Base-by-base conservation (phyloP, 2,329 filamentous ascomycete genomes). In the Botryosphaeria dothidea region DNA sequence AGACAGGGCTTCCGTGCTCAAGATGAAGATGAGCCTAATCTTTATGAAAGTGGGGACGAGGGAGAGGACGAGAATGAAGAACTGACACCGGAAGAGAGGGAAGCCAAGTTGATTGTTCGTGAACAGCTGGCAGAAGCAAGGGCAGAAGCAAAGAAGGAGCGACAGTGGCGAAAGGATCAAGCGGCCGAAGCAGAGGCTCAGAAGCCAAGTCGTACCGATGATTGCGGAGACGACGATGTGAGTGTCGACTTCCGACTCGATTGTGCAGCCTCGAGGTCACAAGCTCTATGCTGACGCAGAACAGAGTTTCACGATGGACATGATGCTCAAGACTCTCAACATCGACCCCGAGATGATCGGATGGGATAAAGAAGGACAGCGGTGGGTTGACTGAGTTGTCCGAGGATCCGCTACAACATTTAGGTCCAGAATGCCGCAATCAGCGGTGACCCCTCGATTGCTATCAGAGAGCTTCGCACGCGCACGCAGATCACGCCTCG, bases 301-400 rank as follows among this genome's bases (percentile, higher is more conserved):
- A 41, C 45, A 88, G 86, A 84, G 83, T 13, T 90, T 90, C 70
- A 90, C 87, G 13, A 89, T 91, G 84, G 86, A 85, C 54, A 86
- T 86, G 83, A 90, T 91, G 88, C 80, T 91, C 17, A 84, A 83
- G 68, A 86, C 83, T 31, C 77, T 91, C 66, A 88, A 89, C 70
- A 84, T 91, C 65, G 86, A 90, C 64, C 75, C 86, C 4, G 78
- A 82, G 56, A 71, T 85, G n/a, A 88, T 91, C 68, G 88, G 88
- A 4, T 90, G 85, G 72, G 86, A 89, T 73, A 81, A 82, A 65
- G 74, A 79, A 13, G 74, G 78, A 62, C 85, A 89, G 72, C 79
- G 80, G 71, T 91, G 88, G 88, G 76, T 82, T 58, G 81, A 81
- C 66, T 86, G 75, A 84, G 36, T 56, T 64, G 61, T 25, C 41